These are phyloP conservation scores for Trichoderma cornu-damae DNA, from an alignment of 2,329 filamentous ascomycete species.

Conservation along the genomic window DNA sequence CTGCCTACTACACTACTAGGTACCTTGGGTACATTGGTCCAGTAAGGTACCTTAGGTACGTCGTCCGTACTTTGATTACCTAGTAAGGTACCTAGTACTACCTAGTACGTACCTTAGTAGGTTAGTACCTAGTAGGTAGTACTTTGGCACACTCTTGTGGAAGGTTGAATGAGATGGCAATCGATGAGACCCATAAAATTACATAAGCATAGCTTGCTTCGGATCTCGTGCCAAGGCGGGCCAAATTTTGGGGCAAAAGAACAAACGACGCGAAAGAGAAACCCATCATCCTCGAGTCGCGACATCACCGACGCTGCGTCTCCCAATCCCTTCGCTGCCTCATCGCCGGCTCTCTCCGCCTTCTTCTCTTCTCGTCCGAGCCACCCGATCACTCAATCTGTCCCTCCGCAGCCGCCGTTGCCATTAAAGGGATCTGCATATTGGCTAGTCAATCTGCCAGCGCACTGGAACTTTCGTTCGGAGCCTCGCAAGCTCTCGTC, in stretches of 20 bases:
- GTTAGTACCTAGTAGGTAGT: no score
- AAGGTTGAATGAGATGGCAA: no score
- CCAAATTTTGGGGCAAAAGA: slow-evolving; percentile 20
- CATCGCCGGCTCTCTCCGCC: neutral
- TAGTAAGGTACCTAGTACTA: no score
- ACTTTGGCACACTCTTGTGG: no score
- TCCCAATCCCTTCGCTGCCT: neutral
- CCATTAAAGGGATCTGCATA: neutral
- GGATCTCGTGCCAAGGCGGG: neutral
- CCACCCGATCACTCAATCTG: neutral
- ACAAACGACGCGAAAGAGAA: slow-evolving; percentile 21
- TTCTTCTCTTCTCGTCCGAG: neutral
- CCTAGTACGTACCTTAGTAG: no score
- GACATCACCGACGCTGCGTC: slow-evolving; percentile 15
- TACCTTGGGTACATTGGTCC: no score
- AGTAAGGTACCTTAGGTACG: no score
- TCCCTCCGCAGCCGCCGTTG: neutral
- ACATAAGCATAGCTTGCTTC: neutral
- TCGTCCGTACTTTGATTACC: no score
- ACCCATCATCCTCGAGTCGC: slow-evolving; percentile 20
- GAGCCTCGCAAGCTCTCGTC: neutral
- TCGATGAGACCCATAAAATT: neutral
- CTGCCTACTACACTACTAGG: no score
- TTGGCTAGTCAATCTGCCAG: neutral
- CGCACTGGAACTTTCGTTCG: slow-evolving; percentile 1